Evolutionary conservation across 768 basidiomycete species (phyloP).

Genomic region (Boletus tomentosulus): DNA sequence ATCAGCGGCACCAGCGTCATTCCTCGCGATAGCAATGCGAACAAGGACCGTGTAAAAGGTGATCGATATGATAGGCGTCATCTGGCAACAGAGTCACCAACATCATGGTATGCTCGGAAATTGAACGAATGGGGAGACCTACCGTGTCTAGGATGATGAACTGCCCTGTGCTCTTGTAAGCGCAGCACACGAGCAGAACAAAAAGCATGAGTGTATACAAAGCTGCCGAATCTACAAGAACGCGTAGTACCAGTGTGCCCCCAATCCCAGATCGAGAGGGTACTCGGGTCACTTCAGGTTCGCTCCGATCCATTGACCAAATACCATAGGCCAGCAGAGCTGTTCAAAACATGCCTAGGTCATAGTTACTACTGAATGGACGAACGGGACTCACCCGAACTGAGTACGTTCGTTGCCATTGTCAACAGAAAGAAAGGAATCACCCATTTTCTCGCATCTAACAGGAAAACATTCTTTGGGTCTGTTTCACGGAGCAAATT

Average conservation of each 20-base stretch:
- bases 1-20: not conserved
- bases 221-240: slow-evolving; percentile 12
- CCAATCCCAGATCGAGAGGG: slow-evolving; percentile 6
- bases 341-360: not conserved
- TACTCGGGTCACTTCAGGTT: slow-evolving; percentile 9
- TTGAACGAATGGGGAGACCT: not conserved
- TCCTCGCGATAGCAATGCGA: slow-evolving; percentile 17
- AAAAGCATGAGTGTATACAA: slow-evolving; percentile 17
- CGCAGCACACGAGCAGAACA: slow-evolving; percentile 10
- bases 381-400: slow-evolving; percentile 13
- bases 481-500: not conserved
- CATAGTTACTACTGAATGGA: not conserved
- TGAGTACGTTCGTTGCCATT: slow-evolving; percentile 18
- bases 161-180: slow-evolving; percentile 1
- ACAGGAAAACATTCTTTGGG: not conserved
- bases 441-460: slow-evolving; percentile 6
- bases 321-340: slow-evolving; percentile 18
- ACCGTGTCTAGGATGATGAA: slow-evolving; percentile 21
- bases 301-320: slow-evolving; percentile 5
- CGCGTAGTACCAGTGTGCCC: slow-evolving; percentile 8
- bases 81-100: slow-evolving; percentile 3
- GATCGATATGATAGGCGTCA: slow-evolving; percentile 20
- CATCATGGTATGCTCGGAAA: not conserved
- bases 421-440: slow-evolving; percentile 17
- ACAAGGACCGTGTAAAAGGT: slow-evolving; percentile 15